These are phyloP conservation scores for Tuber indicum DNA, from an alignment of 495 filamentous ascomycete species.

Conservation along the genomic window DNA sequence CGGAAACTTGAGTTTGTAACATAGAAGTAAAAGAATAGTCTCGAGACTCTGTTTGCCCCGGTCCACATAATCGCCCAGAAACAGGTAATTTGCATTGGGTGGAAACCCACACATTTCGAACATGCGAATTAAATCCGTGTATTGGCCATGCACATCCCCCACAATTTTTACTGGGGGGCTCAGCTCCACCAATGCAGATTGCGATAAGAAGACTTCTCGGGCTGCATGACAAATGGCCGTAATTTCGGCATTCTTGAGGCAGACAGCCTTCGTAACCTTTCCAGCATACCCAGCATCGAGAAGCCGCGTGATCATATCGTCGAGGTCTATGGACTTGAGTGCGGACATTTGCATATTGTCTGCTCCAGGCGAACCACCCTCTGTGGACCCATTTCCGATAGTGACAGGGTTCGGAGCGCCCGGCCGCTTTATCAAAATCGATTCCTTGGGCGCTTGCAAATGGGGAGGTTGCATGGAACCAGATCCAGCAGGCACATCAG, in stretches of 20 bases:
- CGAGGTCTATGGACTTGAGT: conserved; percentile 83
- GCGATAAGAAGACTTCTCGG: conserved; percentile 79
- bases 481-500: conserved; percentile 79
- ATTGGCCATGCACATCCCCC: conserved; percentile 96
- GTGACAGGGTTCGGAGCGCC: conserved; percentile 51
- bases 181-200: conserved; percentile 86
- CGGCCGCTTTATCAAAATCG: conserved; percentile 77
- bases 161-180: conserved; percentile 98
- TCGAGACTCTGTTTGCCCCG: conserved; percentile 95
- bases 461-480: conserved; percentile 47
- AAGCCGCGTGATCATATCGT: conserved; percentile 93
- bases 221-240: conserved; percentile 81
- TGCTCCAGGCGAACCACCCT: conserved; percentile 43
- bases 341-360: conserved; percentile 61
- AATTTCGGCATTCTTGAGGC: conserved; percentile 96
- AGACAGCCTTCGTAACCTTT: conserved; percentile 95
- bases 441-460: conserved; percentile 58
- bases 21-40: conserved; percentile 89
- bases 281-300: conserved; percentile 92
- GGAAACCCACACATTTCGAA: conserved; percentile 99
- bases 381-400: conserved; percentile 42
- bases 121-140: conserved; percentile 92
- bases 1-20: conserved; percentile 97
- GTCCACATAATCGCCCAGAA: conserved; percentile 97
- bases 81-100: conserved; percentile 86